phyloP scores from a whole-genome alignment of 441 rosid species.

The Gossypium davidsonii region DNA sequence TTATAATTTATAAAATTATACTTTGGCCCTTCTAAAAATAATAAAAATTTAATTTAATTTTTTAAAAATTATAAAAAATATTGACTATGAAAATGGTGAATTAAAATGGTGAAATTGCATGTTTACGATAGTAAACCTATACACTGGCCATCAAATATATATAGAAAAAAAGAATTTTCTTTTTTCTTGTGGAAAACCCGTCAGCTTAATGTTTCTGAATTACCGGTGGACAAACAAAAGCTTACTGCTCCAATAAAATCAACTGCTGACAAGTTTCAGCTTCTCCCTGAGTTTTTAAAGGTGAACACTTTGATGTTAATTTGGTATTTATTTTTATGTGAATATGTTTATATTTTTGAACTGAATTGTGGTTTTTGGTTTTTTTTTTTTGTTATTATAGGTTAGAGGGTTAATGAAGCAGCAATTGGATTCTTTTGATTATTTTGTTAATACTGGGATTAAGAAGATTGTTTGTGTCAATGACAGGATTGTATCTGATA shows the following conservation, averaged over 20 bases:
- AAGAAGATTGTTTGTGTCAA: no score
- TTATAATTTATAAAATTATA: no score
- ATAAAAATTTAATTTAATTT: no score
- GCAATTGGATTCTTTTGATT: slow-evolving; percentile 22
- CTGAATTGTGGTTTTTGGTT: not conserved
- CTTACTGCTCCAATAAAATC: slow-evolving; percentile 59
- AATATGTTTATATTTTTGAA: not conserved
- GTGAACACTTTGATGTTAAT: slow-evolving; percentile 21
- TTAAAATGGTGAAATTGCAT: no score
- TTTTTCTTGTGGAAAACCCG: not conserved
- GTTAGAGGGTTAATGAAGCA: slow-evolving; percentile 92
- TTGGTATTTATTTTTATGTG: not conserved
- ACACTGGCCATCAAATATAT: no score
- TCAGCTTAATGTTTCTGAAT: slow-evolving; percentile 11
- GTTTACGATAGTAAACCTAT: no score
- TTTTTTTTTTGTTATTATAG: slow-evolving; percentile 27
- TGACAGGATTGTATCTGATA: slow-evolving; percentile 16
- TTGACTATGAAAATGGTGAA: no score
- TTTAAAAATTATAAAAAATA: no score
- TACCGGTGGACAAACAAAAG: slow-evolving; percentile 41
- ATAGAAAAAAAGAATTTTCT: no score
- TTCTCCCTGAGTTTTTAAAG: slow-evolving; percentile 87
- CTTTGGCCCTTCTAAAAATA: fast-evolving
- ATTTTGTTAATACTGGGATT: no score
- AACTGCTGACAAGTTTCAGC: slow-evolving; percentile 60